Conservation (phyloP, 73 alveolate species). For the Effrenium voratum region DNA sequence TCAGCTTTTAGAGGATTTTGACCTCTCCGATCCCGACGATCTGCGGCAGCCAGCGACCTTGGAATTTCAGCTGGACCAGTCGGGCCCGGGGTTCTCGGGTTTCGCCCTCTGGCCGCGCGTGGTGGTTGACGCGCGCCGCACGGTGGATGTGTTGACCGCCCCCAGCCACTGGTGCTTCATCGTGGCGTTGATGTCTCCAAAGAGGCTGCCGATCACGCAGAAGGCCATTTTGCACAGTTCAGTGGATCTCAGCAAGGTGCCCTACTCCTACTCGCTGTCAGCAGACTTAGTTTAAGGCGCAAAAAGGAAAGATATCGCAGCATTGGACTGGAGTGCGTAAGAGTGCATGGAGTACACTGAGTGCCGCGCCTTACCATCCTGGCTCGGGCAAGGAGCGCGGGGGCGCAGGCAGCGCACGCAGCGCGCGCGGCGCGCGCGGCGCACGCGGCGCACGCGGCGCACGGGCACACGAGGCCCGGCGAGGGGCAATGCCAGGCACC, state of each 20-base stretch:
- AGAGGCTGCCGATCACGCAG: background rate
- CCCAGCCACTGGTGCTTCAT: constrained; percentile 55
- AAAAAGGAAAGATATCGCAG: background rate
- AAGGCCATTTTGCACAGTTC: background rate
- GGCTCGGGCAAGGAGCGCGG: too few relatives aligned
- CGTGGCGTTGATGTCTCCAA: constrained; percentile 9
- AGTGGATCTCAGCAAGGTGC: constrained; percentile 28
- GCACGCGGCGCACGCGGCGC: too few relatives aligned
- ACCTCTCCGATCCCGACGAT: constrained; percentile 4
- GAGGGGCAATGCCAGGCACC: too few relatives aligned
- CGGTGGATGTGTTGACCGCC: constrained; percentile 5
- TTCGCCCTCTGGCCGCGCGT: constrained; percentile 65
- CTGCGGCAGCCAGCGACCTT: background rate
- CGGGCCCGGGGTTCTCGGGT: constrained; percentile 10
- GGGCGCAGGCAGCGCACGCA: too few relatives aligned
- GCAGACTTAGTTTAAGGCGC: background rate
- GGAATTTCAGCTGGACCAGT: background rate
- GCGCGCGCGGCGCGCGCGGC: too few relatives aligned
- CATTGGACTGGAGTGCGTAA: too few relatives aligned
- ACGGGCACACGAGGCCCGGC: too few relatives aligned
- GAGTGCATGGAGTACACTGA: too few relatives aligned
- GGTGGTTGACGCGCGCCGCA: background rate
- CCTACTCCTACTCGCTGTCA: constrained; percentile 17
- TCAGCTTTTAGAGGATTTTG: constrained; percentile 39
- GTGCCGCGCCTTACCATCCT: too few relatives aligned